Evolutionary conservation across 495 filamentous ascomycete genomes (phyloP), one percentile per base, ranked within the genome.

Genomic region (Gamarada debralockiae): DNA sequence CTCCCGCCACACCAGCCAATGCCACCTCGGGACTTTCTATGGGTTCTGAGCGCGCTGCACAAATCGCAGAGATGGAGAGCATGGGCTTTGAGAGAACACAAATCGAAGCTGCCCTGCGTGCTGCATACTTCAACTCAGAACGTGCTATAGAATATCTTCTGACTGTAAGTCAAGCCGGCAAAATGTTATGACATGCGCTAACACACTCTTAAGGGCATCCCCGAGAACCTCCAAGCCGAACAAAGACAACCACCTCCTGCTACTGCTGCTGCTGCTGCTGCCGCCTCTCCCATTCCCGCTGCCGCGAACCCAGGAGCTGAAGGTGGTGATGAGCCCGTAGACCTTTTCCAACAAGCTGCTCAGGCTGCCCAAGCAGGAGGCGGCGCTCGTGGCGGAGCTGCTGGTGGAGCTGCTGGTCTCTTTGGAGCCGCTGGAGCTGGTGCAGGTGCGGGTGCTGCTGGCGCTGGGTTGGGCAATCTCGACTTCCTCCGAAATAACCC

Each of bases 401-500:
- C 67, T 50, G 67, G 25, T 46, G 69, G 67, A 53, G 24, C n/a
- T 33, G 44, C 12, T 14, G 25, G 13, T 20, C 17, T 15, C 21
- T 15, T 12, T 47, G 69, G 67, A 53, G 12, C 27, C 10, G 44
- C 21, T 18, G 44, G 21, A 14, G 27, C 23, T 0, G 68, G 62
- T 22, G 63, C 68, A 22, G 79, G 68, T 38, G 77, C 67, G 43
- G 79, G 70, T 42, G 79, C 72, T 38, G 79, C 72, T 21, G 81
- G 77, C 49, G 79, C 75, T 22, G 78, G 75, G 2, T 73, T 87
- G 3, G 85, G 83, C 6, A 96, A 89, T 60, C 83, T 98, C 33
- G 92, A 97, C 40, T 97, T 92, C 70, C 80, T 98, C n/a, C 87
- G 93, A 44, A 89, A 87, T 68, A 97, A 97, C 68, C 85, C 90